Base-by-base conservation (phyloP, 2,329 filamentous ascomycete genomes). In the Bertia moriformis region DNA sequence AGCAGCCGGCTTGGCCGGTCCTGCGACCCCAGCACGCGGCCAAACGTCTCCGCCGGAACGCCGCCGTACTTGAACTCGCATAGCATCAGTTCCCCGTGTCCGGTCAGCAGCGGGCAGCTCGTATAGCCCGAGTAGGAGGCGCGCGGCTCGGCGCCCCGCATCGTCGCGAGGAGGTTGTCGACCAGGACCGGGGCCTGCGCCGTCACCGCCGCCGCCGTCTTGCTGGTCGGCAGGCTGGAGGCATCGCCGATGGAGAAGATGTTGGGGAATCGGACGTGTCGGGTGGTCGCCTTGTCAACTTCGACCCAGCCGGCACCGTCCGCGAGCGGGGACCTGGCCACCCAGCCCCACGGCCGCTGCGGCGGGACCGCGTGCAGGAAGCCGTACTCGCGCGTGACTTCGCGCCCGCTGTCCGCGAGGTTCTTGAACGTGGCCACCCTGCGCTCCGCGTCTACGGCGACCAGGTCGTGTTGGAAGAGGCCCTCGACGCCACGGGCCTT, bases 31-130 rank as follows among this genome's bases (percentile, higher is more conserved):
- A 53, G 32, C 14, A 38, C 40, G 37, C 19, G 47, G 36, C 42
- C 53, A 41, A 66, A 66, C 0, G 62, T 65, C 56, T 66, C 62
- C 45, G 62, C 57, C 10, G 62, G 62, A 35, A 59, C 55, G 19
- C 61, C 62, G 20, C 59, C 62, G 40, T 66, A 66, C 52, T 62
- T 63, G 53, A 66, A 66, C 53, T 66, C 62, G 45, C 59, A 61
- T 39, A 66, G 58, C 56, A 66, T 57, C 27, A 66, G 56, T 51
- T 65, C 60, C 37, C 54, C 53, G 44, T 65, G 59, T 40, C 59
- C 58, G 1, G 62, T 66, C 19, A 63, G 46, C 29, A 66, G 53
- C n/a, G 62, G 62, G 49, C 62, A 66, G 10, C 58, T 62, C 1
- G 62, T 60, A 44, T 66, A 66, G 33, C 62, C 62, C 38, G 62